These are phyloP conservation scores for Fonsecaea pedrosoi DNA, from an alignment of 2,329 filamentous ascomycete genomes.

Conservation along the genomic window DNA sequence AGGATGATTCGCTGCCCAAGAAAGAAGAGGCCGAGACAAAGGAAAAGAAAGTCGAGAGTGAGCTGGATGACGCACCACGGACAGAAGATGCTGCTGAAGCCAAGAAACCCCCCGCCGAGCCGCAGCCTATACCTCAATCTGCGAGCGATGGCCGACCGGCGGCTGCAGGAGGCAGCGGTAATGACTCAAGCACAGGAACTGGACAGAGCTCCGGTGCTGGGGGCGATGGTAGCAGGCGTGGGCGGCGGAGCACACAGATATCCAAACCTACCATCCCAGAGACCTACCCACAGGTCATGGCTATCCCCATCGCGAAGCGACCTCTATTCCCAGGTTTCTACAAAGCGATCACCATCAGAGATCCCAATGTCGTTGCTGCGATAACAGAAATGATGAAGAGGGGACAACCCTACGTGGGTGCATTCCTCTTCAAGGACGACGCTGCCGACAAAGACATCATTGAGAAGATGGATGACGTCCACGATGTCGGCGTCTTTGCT, in stretches of 20 bases:
- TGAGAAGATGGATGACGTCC: conserved; percentile 85
- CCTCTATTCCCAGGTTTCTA: conserved; percentile 98
- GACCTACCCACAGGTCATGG: conserved; percentile 96
- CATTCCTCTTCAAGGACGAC: conserved; percentile 96
- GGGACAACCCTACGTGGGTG: conserved; percentile 95
- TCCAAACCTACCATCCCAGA: conserved; percentile 91
- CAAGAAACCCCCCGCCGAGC: conserved; percentile 59
- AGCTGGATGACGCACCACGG: conserved; percentile 45
- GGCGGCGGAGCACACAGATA: conserved; percentile 72
- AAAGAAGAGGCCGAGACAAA: conserved; percentile 53
- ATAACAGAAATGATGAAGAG: conserved; percentile 97
- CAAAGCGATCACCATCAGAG: conserved; percentile 95
- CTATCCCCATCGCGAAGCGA: conserved; percentile 91
- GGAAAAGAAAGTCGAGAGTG: conserved; percentile 54
- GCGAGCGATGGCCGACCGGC: conserved; percentile 54
- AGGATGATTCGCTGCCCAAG: conserved; percentile 48
- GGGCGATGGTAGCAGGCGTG: conserved; percentile 71
- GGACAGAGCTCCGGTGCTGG: conserved; percentile 49
- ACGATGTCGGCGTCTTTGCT: conserved; percentile 95
- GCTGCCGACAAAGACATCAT: conserved; percentile 93
- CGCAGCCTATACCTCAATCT: conserved; percentile 50
- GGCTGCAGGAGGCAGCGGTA: conserved; percentile 44
- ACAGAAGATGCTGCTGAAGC: conserved; percentile 45
- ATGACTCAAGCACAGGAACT: conserved; percentile 53
- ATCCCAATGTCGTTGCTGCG: conserved; percentile 86